Conservation (phyloP, 2,329 filamentous ascomycete species). For the Nakataea oryzae region DNA sequence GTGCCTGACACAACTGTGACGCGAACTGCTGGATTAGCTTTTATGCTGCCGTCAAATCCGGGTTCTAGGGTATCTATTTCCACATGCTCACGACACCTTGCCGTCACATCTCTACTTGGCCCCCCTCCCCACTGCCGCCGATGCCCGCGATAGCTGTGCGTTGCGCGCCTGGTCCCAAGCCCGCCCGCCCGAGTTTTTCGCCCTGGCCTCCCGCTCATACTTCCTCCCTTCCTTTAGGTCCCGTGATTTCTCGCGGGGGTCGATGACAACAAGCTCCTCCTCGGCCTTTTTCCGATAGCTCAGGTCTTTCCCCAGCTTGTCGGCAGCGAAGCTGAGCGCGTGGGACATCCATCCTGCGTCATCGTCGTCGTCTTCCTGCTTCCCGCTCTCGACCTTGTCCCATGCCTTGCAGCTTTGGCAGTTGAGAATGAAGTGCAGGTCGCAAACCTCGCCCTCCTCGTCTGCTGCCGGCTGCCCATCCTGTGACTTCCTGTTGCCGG, state of each 20-base stretch:
- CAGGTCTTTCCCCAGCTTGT: constrained; percentile 83
- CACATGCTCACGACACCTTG: neutral
- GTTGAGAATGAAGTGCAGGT: constrained; percentile 90
- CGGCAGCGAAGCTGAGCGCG: constrained; percentile 74
- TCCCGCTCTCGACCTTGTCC: constrained; percentile 51
- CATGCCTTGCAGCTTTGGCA: constrained; percentile 87
- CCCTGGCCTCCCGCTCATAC: constrained; percentile 43
- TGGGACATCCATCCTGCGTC: constrained; percentile 65
- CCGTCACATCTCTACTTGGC: constrained; percentile 33
- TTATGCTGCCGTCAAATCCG: neutral
- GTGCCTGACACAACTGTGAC: neutral
- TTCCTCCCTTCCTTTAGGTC: constrained; percentile 58
- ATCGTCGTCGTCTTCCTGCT: constrained; percentile 41
- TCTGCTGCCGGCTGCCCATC: constrained; percentile 5
- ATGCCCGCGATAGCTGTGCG: constrained; percentile 41
- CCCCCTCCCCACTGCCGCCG: constrained; percentile 45
- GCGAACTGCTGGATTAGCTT: neutral
- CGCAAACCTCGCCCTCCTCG: constrained; percentile 64
- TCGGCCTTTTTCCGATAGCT: constrained; percentile 85
- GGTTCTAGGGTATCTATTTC: neutral
- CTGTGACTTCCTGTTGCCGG: constrained; percentile 8
- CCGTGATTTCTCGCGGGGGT: constrained; percentile 73
- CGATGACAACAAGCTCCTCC: constrained; percentile 86
- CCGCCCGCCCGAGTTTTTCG: constrained; percentile 38
- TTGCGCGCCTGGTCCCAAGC: constrained; percentile 50